Percentiles rank a stretch among this genome's conserved stretches.
Evolutionary conservation across 305 asterid genomes (phyloP).

Genomic region (Fraxinus xanthoxyloides): DNA sequence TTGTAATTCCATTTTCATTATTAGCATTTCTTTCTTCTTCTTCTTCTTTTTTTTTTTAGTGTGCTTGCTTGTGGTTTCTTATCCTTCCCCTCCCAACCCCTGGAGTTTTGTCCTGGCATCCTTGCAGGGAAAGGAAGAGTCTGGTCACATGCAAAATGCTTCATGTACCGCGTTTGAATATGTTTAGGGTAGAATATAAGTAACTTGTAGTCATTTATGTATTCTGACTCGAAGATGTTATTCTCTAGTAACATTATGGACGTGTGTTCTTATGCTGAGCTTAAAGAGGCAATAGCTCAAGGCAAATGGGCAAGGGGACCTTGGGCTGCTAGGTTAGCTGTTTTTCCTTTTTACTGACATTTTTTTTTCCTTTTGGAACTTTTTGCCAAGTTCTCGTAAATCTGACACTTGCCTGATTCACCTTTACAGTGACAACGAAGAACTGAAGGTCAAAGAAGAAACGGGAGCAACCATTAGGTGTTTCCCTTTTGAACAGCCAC

Average conservation of each 20-base stretch:
- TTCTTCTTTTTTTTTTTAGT: not conserved
- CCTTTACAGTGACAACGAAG: conserved; percentile 64
- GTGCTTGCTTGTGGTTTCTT: not conserved
- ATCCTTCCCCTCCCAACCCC: not conserved
- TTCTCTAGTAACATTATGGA: conserved; percentile 79
- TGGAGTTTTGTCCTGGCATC: not conserved
- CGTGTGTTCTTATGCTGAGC: conserved; percentile 79
- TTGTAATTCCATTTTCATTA: not conserved
- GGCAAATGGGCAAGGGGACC: conserved; percentile 99
- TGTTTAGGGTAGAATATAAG: not conserved
- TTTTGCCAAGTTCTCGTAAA: not conserved
- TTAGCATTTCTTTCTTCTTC: not conserved
- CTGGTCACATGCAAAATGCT: not conserved
- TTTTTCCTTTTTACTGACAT: not conserved
- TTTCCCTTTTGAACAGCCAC: conserved; percentile 89
- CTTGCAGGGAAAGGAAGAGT: not conserved
- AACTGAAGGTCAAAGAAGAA: conserved; percentile 84
- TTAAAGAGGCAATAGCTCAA: conserved; percentile 81
- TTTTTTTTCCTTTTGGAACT: not conserved
- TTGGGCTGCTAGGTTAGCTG: conserved; percentile 86
- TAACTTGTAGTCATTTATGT: conserved; percentile 18
- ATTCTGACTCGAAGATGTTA: conserved; percentile 13
- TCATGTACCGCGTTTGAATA: not conserved
- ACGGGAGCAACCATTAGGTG: conserved; percentile 96
- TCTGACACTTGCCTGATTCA: not conserved